Evolutionary conservation across 2,329 filamentous ascomycete species (phyloP), one percentile per base, ranked within the genome.

Genomic region (Aspergillus persii): DNA sequence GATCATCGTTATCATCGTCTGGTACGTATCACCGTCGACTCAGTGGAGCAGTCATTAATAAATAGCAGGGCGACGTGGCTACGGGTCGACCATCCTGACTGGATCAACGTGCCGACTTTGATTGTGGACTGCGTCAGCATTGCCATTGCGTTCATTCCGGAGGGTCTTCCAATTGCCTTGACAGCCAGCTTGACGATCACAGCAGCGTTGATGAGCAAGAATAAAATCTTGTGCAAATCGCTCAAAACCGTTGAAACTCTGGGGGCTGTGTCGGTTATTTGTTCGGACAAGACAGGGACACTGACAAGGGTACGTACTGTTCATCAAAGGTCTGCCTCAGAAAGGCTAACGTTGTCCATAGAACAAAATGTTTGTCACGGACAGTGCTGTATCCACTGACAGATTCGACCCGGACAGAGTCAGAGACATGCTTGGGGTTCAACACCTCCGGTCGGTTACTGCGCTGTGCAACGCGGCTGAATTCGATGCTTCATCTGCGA

Each of bases 221-320:
- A 92, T 72, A 89, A 89, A 69, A 86, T 92, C 48, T 81, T 92
- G 8, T 92, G 89, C 84, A 92, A 92, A 76, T 90, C 87, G 0
- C 80, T 93, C 50, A 90, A 90, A 75, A 92, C 89, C 0, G 89
- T 91, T 0, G 89, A 92, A 74, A 92, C 89, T 0, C 81, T 92
- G 0, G 89, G 89, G 0, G 82, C 86, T 0, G 89, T 91, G 1
- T 89, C 87, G 0, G 84, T 90, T 7, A 87, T 92, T 46, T 91
- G 89, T 71, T 90, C 88, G 0, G 89, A 92, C 71, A 92, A 92
- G 77, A 92, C 89, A 0, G 89, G 89, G 8, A 73, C 64, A 11
- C 33, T 66, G n/a, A 66, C 66, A 5, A 61, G 58, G 53, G 67
- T 65, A 52, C 3, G 53, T 7, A 4, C 4, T 12, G 11, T 26